Evolutionary conservation across 345 rosid genomes (phyloP).

Genomic region (Lumnitzera racemosa): DNA sequence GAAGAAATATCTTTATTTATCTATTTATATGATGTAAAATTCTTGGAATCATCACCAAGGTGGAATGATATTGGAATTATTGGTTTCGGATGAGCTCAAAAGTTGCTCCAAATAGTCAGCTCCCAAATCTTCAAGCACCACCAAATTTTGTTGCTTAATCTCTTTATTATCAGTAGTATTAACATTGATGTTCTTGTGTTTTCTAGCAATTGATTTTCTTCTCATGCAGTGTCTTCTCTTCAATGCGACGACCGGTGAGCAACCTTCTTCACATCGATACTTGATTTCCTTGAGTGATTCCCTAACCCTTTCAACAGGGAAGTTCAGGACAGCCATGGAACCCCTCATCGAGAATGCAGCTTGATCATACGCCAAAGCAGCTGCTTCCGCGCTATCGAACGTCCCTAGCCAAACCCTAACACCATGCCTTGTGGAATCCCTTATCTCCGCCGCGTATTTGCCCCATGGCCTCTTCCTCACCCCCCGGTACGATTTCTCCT

Average conservation of each 20-base stretch:
- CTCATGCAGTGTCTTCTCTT: conserved; percentile 34
- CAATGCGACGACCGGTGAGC: conserved; percentile 35
- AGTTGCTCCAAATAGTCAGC: conserved; percentile 33
- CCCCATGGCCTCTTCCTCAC: conserved; percentile 49
- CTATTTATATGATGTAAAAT: no score
- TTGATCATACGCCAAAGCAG: conserved; percentile 39
- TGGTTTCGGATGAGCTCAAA: conserved; percentile 17
- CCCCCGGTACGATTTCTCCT: conserved; percentile 31
- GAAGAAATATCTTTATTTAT: no score
- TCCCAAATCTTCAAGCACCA: conserved; percentile 39
- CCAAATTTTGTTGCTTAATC: conserved; percentile 12
- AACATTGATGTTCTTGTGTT: conserved; percentile 2
- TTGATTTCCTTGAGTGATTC: conserved; percentile 34
- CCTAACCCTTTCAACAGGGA: conserved; percentile 31
- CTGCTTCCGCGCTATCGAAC: conserved; percentile 37
- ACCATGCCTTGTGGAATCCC: conserved; percentile 38
- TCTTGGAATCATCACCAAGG: conserved; percentile 8
- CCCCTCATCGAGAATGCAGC: conserved; percentile 43
- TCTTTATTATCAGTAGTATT: not conserved
- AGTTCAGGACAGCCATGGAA: conserved; percentile 31
- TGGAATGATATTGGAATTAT: not conserved
- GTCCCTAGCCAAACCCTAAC: conserved; percentile 44
- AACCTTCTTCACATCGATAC: conserved; percentile 27
- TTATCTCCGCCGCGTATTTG: conserved; percentile 42
- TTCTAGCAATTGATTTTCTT: conserved; percentile 19